Evolutionary conservation across 306 rosid genomes (phyloP).

Genomic region (Mimosa pudica): DNA sequence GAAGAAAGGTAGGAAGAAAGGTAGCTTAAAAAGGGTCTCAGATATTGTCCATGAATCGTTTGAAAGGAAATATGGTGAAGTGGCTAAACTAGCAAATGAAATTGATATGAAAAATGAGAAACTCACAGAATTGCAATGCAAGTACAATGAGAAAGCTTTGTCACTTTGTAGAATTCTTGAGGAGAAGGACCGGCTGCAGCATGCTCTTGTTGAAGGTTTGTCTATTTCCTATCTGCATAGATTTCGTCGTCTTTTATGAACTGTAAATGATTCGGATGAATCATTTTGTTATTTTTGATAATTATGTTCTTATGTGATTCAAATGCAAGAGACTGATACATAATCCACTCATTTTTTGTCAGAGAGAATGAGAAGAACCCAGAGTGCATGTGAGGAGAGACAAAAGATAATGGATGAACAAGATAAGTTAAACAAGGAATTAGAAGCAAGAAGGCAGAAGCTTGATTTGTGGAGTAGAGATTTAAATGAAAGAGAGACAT

Average conservation of each 20-base stretch:
- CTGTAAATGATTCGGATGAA: neutral
- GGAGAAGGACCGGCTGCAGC: constrained; percentile 78
- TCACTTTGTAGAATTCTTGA: constrained; percentile 79
- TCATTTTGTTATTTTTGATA: constrained; percentile 2
- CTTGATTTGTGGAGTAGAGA: constrained; percentile 86
- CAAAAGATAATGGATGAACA: constrained; percentile 73
- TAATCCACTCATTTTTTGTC: constrained; percentile 25
- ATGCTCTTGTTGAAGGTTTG: constrained; percentile 71
- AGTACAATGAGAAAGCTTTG: constrained; percentile 73
- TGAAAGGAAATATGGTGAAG: constrained; percentile 57
- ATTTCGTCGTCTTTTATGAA: constrained; percentile 11
- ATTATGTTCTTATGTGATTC: neutral
- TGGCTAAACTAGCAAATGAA: constrained; percentile 62
- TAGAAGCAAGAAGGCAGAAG: constrained; percentile 72
- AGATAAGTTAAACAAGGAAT: constrained; percentile 68
- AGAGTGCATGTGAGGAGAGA: constrained; percentile 62
- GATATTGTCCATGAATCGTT: constrained; percentile 78
- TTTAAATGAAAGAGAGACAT: constrained; percentile 77
- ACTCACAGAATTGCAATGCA: constrained; percentile 58
- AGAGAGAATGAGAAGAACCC: constrained; percentile 82
- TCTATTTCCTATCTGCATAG: constrained; percentile 28
- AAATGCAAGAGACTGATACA: constrained; percentile 17
- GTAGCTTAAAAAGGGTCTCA: constrained; percentile 73
- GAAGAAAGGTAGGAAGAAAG: constrained; percentile 63
- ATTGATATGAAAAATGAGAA: constrained; percentile 73